Conservation (phyloP, 225 moss, liverwort and hornwort genomes). For the Thuidium tamariscinum region DNA sequence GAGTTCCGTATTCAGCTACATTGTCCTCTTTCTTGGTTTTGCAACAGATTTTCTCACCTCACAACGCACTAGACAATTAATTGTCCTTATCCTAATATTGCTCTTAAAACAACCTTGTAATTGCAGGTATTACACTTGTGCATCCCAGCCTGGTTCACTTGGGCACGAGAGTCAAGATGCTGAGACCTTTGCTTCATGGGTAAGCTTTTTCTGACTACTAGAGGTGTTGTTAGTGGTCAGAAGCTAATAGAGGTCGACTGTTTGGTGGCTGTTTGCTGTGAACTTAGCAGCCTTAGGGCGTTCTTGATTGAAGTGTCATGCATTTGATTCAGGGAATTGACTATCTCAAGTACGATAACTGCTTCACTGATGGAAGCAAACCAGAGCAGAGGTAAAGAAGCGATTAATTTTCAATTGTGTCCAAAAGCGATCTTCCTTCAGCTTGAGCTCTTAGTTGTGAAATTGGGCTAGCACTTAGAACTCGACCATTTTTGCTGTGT, state of each 20-base stretch:
- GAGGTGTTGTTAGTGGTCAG: neutral
- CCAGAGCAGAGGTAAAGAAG: slow-evolving; percentile 42
- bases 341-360: slow-evolving; percentile 71
- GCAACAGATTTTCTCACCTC: neutral
- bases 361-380: slow-evolving; percentile 36
- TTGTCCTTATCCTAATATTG: neutral
- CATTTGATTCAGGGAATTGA: slow-evolving; percentile 43
- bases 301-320: neutral
- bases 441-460: neutral
- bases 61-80: neutral
- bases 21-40: neutral
- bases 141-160: slow-evolving; percentile 61
- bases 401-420: neutral
- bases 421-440: neutral
- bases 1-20: neutral
- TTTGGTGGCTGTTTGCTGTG: neutral
- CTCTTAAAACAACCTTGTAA: neutral
- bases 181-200: slow-evolving; percentile 57
- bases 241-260: neutral
- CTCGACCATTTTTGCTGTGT: neutral
- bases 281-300: neutral
- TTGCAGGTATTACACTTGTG: slow-evolving; percentile 61
- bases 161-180: slow-evolving; percentile 52
- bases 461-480: neutral
- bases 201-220: neutral